Evolutionary conservation across 371 early-diverging fungal genomes (phyloP).

Genomic region (Quaeritorhiza haematococci): DNA sequence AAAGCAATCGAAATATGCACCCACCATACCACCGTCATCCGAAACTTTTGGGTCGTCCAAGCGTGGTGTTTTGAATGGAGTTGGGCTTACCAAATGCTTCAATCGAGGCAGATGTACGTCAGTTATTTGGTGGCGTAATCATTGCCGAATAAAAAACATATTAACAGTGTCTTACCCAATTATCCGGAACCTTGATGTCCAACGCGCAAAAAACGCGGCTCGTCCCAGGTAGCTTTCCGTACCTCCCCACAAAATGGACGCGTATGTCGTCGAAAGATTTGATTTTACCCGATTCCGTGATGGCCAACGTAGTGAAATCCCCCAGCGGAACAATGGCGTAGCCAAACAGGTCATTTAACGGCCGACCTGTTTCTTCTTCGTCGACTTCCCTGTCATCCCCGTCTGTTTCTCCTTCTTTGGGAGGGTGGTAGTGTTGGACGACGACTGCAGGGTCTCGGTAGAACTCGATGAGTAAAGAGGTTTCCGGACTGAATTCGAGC

Average conservation of each 20-base stretch:
- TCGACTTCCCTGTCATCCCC: background rate
- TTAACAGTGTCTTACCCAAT: conserved; percentile 16
- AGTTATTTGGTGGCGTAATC: no score
- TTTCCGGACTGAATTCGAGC: conserved; percentile 8
- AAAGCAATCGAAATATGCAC: no score
- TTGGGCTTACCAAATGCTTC: no score
- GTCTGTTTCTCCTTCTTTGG: background rate
- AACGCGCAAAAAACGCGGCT: conserved; percentile 1
- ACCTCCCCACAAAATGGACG: conserved; percentile 11
- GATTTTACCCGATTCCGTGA: conserved; percentile 4
- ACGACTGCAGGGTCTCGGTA: conserved; percentile 14
- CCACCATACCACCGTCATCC: no score
- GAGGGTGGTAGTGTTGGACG: background rate
- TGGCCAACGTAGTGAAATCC: conserved; percentile 17
- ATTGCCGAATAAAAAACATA: background rate
- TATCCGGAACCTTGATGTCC: conserved; percentile 16
- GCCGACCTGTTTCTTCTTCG: background rate
- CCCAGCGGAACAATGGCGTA: conserved; percentile 19
- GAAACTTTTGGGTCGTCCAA: no score
- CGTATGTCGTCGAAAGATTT: conserved; percentile 5
- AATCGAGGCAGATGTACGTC: no score
- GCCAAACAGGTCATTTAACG: conserved; percentile 16
- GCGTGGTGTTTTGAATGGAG: no score
- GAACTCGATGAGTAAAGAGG: conserved; percentile 17
- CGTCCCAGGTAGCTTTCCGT: conserved; percentile 3